These are phyloP conservation scores for Plasmodium vivax DNA, from an alignment of 169 alveolate species.

Conservation along the genomic window DNA sequence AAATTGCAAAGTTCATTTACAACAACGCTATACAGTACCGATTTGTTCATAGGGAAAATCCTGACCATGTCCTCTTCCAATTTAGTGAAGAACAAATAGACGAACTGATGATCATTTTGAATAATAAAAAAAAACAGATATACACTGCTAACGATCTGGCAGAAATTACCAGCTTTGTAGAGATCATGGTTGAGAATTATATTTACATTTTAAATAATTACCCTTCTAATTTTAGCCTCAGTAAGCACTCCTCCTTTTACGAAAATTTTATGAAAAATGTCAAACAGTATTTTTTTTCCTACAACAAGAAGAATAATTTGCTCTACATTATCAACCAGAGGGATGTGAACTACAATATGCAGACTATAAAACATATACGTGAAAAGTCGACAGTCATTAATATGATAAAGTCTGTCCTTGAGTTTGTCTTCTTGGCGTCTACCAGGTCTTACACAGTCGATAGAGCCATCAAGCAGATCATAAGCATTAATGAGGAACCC, in stretches of 20 bases:
- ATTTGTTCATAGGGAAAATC: neutral
- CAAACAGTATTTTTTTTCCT: conserved; percentile 56
- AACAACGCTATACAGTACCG: conserved; percentile 43
- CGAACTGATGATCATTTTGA: conserved; percentile 20
- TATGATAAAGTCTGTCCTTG: conserved; percentile 5
- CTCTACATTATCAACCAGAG: conserved; percentile 38
- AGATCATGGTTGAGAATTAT: conserved; percentile 50
- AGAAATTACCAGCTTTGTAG: conserved; percentile 36
- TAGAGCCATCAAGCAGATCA: neutral
- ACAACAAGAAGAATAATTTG: conserved; percentile 41
- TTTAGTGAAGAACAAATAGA: conserved; percentile 9
- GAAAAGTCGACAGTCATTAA: conserved; percentile 16
- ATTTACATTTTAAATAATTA: conserved; percentile 40
- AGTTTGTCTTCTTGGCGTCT: conserved; percentile 43
- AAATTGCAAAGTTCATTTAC: conserved; percentile 47
- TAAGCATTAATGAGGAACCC: conserved; percentile 11
- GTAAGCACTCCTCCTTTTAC: conserved; percentile 27
- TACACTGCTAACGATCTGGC: neutral
- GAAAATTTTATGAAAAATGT: conserved; percentile 30
- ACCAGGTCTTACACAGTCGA: conserved; percentile 40
- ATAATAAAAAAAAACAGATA: conserved; percentile 21
- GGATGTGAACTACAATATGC: conserved; percentile 46
- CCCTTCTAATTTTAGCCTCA: conserved; percentile 45
- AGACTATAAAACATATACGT: neutral
- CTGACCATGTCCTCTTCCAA: neutral